Evolutionary conservation across 345 rosid species (phyloP).

Genomic region (Populus ilicifolia): DNA sequence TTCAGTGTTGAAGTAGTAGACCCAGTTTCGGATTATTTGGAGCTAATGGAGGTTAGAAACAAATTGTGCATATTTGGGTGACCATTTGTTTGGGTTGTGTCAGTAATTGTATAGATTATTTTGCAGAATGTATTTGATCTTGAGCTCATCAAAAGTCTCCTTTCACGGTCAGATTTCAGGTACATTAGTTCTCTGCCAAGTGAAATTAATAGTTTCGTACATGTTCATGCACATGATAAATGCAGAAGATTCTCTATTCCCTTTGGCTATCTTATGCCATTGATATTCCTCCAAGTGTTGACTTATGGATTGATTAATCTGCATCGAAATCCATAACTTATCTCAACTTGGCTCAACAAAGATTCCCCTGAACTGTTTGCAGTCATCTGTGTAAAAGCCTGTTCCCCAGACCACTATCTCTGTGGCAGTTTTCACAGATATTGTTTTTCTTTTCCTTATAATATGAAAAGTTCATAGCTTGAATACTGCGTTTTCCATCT

Average conservation of each 20-base stretch:
- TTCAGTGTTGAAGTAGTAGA: conserved; percentile 82
- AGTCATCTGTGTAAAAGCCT: neutral
- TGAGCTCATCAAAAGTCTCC: conserved; percentile 67
- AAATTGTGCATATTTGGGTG: conserved; percentile 8
- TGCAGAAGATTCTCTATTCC: neutral
- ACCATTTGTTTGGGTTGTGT: conserved; percentile 5
- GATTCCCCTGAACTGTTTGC: neutral
- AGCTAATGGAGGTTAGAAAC: conserved; percentile 77
- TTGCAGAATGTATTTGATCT: conserved; percentile 90
- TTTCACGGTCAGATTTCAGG: conserved; percentile 73
- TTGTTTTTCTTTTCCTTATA: neutral
- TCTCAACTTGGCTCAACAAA: neutral
- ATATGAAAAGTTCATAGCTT: neutral
- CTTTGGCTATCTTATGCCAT: neutral
- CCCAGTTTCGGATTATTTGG: conserved; percentile 87
- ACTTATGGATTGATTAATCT: neutral
- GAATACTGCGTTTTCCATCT: neutral
- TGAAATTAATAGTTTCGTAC: neutral
- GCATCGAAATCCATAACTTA: neutral
- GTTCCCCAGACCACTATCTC: neutral
- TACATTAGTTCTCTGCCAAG: conserved; percentile 24
- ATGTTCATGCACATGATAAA: neutral
- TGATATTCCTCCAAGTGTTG: neutral
- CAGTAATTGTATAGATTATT: conserved; percentile 24
- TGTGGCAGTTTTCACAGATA: neutral